These are phyloP conservation scores for Apophysomyces trapeziformis DNA, from an alignment of 371 early-diverging fungal genomes.

Conservation along the genomic window DNA sequence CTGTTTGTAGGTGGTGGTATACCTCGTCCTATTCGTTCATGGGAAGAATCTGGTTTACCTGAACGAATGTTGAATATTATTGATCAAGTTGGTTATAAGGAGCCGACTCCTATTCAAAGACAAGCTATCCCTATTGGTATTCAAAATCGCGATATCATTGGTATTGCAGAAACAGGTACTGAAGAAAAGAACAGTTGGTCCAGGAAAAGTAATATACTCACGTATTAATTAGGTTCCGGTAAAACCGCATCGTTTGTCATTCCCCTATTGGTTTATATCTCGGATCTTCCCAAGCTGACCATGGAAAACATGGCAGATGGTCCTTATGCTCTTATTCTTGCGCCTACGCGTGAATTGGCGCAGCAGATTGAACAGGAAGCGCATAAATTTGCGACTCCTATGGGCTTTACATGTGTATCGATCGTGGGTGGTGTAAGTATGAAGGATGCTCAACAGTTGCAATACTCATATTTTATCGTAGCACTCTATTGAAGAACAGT, in stretches of 20 bases:
- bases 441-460: background rate
- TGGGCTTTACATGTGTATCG: conserved; percentile 86
- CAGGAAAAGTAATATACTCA: background rate
- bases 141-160: conserved; percentile 94
- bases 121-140: conserved; percentile 97
- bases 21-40: conserved; percentile 91
- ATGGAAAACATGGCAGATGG: conserved; percentile 81
- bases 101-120: conserved; percentile 98
- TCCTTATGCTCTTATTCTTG: conserved; percentile 92
- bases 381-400: conserved; percentile 79
- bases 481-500: conserved; percentile 86
- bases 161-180: conserved; percentile 97
- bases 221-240: conserved; percentile 66
- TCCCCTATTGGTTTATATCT: conserved; percentile 92
- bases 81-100: conserved; percentile 82
- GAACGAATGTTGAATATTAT: conserved; percentile 70
- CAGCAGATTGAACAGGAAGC: conserved; percentile 93
- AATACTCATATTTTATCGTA: conserved; percentile 18
- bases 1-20: conserved; percentile 69
- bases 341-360: conserved; percentile 97
- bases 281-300: conserved; percentile 74
- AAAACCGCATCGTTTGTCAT: conserved; percentile 98
- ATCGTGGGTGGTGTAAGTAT: conserved; percentile 88
- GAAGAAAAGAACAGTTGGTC: background rate
- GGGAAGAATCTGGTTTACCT: conserved; percentile 86